Conservation (phyloP, 306 rosid genomes). For the Potentilla sterilis region DNA sequence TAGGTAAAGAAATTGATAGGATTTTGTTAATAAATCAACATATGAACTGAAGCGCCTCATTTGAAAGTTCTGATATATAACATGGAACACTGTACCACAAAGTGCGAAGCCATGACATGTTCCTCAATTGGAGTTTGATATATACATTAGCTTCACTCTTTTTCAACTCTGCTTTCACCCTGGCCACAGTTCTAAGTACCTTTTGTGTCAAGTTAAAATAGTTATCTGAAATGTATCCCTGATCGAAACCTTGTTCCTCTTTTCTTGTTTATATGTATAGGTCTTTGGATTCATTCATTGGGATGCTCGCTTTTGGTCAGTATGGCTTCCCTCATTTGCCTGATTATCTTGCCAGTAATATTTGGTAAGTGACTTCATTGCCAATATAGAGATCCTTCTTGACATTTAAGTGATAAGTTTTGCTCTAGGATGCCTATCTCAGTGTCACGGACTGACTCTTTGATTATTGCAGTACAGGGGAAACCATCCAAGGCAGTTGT, state of each 20-base stretch:
- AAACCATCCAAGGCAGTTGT: slow-evolving; percentile 87
- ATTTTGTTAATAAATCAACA: not conserved
- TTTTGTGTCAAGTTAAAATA: not conserved
- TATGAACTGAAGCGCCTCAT: not conserved
- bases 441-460: slow-evolving; percentile 20
- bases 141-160: not conserved
- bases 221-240: not conserved
- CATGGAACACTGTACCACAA: not conserved
- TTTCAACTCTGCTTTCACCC: not conserved
- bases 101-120: not conserved
- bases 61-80: not conserved
- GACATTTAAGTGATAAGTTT: not conserved
- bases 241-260: not conserved
- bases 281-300: slow-evolving; percentile 83
- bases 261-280: slow-evolving; percentile 31
- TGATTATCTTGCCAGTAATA: slow-evolving; percentile 75
- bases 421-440: slow-evolving; percentile 17
- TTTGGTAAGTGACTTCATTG: slow-evolving; percentile 54
- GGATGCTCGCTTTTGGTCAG: slow-evolving; percentile 96
- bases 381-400: slow-evolving; percentile 18
- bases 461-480: slow-evolving; percentile 78
- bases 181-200: not conserved
- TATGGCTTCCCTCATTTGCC: slow-evolving; percentile 93
- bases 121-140: too few species aligned
- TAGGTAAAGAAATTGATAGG: not conserved